Conservation (phyloP, 2,329 filamentous ascomycete genomes). For the Claviceps humidiphila region DNA sequence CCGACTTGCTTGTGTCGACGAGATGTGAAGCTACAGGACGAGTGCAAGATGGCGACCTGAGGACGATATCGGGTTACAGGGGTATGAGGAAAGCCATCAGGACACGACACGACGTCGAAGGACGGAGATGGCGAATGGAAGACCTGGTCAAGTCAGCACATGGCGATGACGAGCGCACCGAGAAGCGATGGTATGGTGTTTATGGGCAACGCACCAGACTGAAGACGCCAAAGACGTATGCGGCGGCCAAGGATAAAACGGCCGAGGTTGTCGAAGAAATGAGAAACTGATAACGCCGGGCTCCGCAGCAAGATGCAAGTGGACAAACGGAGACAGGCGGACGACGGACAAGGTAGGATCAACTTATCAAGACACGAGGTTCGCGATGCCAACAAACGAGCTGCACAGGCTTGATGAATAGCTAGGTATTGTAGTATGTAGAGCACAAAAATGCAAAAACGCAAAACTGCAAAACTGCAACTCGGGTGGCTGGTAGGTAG, state of each 20-base stretch:
- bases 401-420: neutral
- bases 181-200: neutral
- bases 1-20: neutral
- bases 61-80: slow-evolving; percentile 10
- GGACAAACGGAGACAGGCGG: slow-evolving; percentile 5
- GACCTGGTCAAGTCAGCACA: slow-evolving; percentile 4
- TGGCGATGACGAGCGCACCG: neutral
- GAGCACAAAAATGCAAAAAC: slow-evolving; percentile 2
- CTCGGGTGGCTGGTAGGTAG: no score
- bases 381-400: slow-evolving; percentile 5
- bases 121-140: slow-evolving; percentile 3
- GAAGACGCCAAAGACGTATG: neutral
- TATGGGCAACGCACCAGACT: slow-evolving; percentile 1
- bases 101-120: neutral
- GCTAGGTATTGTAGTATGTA: neutral
- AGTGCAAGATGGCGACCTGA: neutral
- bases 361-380: slow-evolving; percentile 2
- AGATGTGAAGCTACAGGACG: neutral
- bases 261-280: neutral
- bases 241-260: no score
- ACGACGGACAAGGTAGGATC: neutral
- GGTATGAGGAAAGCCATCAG: slow-evolving; percentile 19
- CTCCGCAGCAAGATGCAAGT: slow-evolving; percentile 12
- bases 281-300: slow-evolving; percentile 16
- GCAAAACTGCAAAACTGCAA: neutral